Conservation (phyloP, 1,139 yeast species). For the Scheffersomyces insectosa region DNA sequence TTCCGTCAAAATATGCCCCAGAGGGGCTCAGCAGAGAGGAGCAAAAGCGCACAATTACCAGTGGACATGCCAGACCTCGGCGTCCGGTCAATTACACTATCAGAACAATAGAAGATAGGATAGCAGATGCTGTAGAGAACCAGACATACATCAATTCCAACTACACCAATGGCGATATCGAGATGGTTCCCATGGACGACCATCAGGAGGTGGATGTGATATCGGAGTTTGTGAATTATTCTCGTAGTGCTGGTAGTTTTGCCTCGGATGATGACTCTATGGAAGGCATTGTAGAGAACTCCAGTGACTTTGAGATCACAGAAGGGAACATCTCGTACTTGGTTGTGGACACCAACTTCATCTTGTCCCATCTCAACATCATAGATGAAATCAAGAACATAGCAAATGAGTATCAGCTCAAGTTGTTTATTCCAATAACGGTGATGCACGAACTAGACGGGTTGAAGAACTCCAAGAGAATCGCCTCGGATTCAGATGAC, state of each 20-base stretch:
- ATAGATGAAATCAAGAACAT: conserved; percentile 49
- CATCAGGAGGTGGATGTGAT: conserved; percentile 46
- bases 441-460: conserved; percentile 82
- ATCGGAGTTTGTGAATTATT: conserved; percentile 36
- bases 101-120: conserved; percentile 33
- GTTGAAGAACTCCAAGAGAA: conserved; percentile 49
- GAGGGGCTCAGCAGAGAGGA: conserved; percentile 37
- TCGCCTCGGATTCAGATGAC: conserved; percentile 4
- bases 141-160: conserved; percentile 7
- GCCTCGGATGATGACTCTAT: background rate
- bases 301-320: conserved; percentile 6
- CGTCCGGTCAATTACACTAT: conserved; percentile 28
- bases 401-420: conserved; percentile 43
- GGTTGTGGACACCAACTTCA: conserved; percentile 78
- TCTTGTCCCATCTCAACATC: conserved; percentile 62
- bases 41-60: conserved; percentile 30
- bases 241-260: conserved; percentile 1
- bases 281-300: background rate
- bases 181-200: conserved; percentile 54
- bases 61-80: conserved; percentile 22
- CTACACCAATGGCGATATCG: conserved; percentile 40
- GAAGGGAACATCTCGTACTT: conserved; percentile 38
- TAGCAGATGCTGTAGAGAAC: conserved; percentile 27
- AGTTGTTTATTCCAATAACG: conserved; percentile 65
- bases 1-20: conserved; percentile 50